These are phyloP conservation scores for Penicillium brasilianum DNA, from an alignment of 2,329 filamentous ascomycete genomes.

Conservation along the genomic window DNA sequence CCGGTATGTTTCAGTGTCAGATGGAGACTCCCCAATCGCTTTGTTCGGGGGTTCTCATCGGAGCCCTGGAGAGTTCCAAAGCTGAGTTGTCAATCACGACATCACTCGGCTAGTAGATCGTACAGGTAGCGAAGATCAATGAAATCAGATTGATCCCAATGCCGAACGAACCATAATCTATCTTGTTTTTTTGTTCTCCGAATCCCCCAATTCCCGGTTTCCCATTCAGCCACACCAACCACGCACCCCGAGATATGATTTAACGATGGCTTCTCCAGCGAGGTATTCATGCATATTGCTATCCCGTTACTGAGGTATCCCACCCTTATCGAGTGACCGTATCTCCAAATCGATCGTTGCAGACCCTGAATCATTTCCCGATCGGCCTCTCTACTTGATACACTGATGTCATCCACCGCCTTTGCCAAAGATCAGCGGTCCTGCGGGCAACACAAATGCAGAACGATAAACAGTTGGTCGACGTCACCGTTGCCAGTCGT, in stretches of 20 bases:
- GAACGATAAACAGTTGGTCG: neutral
- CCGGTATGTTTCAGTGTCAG: neutral
- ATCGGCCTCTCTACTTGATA: neutral
- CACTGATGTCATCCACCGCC: slow-evolving; percentile 4
- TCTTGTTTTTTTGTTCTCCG: neutral
- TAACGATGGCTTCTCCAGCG: neutral
- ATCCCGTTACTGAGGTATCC: neutral
- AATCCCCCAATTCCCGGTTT: neutral
- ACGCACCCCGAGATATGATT: neutral
- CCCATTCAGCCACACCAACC: neutral
- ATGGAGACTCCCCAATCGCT: neutral
- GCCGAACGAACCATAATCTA: neutral
- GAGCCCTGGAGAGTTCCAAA: too few relatives aligned
- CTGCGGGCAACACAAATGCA: neutral
- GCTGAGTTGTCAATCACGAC: neutral
- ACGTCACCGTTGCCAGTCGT: neutral
- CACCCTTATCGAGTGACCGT: neutral
- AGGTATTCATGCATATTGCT: neutral
- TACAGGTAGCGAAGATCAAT: neutral
- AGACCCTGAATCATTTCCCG: neutral
- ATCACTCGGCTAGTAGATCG: neutral
- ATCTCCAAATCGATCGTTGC: neutral
- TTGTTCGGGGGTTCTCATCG: neutral
- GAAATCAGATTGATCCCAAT: slow-evolving; percentile 3
- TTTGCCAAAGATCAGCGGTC: neutral